Evolutionary conservation across 2,329 filamentous ascomycete genomes (phyloP), one percentile per base, ranked within the genome.

Genomic region (Fusarium aywerte): DNA sequence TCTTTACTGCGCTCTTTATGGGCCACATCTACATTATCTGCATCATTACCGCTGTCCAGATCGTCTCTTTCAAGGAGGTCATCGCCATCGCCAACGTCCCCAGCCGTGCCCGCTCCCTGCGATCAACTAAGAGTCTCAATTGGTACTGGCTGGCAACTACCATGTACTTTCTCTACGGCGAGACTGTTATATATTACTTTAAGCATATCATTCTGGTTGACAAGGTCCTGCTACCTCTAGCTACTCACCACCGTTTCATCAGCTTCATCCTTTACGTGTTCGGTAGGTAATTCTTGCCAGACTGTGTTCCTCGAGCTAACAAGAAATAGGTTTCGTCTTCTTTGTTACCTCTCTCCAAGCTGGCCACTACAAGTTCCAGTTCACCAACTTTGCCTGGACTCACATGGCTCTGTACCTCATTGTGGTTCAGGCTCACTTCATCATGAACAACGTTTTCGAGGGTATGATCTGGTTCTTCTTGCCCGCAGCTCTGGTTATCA

Each of bases 401-500:
- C 96, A 99, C 79, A 98, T 99, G 94, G 96, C 96, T 7, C 87
- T 99, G 20, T 98, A 97, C 83, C 85, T 99, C 74, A 97, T 99
- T 74, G 95, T 98, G 36, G 94, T 97, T 7, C 94, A 99, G 80
- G 94, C 96, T 15, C 96, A 99, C 79, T 99, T 99, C 79, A 93
- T 98, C 82, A 98, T 99, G 92, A 99, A 99, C 86, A 99, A 99
- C 80, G 91, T 99, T 69, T 96, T 99, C 73, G 96, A 99, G 82
- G 96, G 96, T 82, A 93, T 99, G 92, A 97, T 99, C 78, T 99
- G 96, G 96, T 98, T 99, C 85, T 97, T 98, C 86, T 82, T 99
- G 42, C 96, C 96, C 9, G 94, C 93, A 9, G 90, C 93, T 52
- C 87, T 99, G 73, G 96, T 99, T 78, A 97, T 99, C 77, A 97